These are phyloP conservation scores for Berkeleyomyces basicola DNA, from an alignment of 2,329 filamentous ascomycete species.

Conservation along the genomic window DNA sequence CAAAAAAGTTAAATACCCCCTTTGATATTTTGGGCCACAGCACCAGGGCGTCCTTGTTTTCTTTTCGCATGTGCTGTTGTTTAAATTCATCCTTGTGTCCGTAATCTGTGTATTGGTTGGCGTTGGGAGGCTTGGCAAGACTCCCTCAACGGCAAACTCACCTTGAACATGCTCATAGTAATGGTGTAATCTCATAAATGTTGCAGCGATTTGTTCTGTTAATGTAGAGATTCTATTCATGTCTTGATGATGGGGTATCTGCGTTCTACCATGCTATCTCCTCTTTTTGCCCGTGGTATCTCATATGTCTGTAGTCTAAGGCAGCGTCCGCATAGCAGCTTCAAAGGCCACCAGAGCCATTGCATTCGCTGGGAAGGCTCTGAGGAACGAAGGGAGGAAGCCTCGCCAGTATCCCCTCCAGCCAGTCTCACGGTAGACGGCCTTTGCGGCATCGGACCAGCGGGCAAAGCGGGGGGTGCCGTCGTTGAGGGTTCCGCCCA, in stretches of 20 bases:
- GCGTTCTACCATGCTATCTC: background rate
- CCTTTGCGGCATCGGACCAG: conserved; percentile 66
- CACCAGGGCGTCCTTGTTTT: background rate
- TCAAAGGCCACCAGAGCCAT: conserved; percentile 90
- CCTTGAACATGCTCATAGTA: background rate
- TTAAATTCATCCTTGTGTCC: background rate
- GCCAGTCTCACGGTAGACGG: conserved; percentile 62
- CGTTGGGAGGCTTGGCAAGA: background rate
- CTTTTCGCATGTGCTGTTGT: background rate
- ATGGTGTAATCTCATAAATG: background rate
- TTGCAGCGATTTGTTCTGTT: too few relatives aligned
- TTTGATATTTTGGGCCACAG: conserved; percentile 3
- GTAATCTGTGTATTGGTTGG: background rate
- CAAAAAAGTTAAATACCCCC: conserved; percentile 13
- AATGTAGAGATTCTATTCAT: background rate
- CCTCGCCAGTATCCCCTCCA: conserved; percentile 79
- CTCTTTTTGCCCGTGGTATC: background rate
- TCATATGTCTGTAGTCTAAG: conserved; percentile 18
- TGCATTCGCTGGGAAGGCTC: conserved; percentile 91
- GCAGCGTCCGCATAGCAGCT: conserved; percentile 59
- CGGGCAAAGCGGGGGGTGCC: conserved; percentile 49
- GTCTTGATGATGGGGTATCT: background rate
- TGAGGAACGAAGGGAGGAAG: conserved; percentile 81
- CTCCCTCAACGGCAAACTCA: background rate
- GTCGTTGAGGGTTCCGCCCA: conserved; percentile 54